Conservation (phyloP, 805 yeast species). For the Cyberlindnera mycetangii region DNA sequence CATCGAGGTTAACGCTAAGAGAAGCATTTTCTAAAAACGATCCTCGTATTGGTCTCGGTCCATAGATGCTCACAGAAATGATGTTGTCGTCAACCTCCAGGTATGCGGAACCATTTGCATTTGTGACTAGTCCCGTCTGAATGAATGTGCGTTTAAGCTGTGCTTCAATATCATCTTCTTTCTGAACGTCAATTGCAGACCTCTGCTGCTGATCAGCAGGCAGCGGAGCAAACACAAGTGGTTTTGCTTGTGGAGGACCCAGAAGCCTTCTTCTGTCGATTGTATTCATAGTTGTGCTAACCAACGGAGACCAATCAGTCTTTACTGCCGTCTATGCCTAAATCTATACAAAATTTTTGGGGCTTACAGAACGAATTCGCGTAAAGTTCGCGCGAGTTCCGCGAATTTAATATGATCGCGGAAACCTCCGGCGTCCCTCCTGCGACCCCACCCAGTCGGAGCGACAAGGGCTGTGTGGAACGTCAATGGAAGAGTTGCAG, state of each 20-base stretch:
- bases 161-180: conserved; percentile 30
- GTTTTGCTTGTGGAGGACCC: conserved; percentile 72
- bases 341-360: background rate
- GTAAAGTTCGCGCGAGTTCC: background rate
- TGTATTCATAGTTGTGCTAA: conserved; percentile 10
- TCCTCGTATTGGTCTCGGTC: conserved; percentile 84
- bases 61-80: conserved; percentile 68
- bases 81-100: conserved; percentile 53
- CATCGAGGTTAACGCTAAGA: conserved; percentile 49
- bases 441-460: no score
- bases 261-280: conserved; percentile 79
- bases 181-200: conserved; percentile 12
- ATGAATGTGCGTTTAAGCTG: conserved; percentile 43
- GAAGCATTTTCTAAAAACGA: conserved; percentile 66
- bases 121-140: conserved; percentile 61
- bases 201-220: conserved; percentile 16
- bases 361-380: background rate
- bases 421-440: no score
- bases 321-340: no score
- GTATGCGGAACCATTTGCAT: conserved; percentile 81
- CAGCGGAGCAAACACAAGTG: conserved; percentile 39
- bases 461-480: no score
- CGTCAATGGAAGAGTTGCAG: no score
- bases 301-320: no score
- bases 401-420: no score